A percentile compares a stretch with the other conserved stretches of the same genome.
These are phyloP conservation scores for Psilocybe azurescens DNA, from an alignment of 768 basidiomycete species.

Conservation along the genomic window DNA sequence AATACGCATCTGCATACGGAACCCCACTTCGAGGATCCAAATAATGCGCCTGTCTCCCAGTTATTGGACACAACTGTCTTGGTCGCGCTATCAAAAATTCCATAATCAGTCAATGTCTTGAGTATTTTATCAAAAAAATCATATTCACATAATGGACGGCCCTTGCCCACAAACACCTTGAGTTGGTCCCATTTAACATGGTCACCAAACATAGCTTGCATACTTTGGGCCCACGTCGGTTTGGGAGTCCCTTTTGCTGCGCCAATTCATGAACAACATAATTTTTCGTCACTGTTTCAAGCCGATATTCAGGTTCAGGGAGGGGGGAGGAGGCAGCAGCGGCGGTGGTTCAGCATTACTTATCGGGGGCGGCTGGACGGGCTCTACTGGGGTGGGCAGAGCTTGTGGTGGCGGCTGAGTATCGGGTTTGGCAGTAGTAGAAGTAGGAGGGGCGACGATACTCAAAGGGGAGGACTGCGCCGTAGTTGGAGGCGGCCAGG, in stretches of 20 bases:
- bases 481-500: conserved; percentile 24
- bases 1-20: conserved; percentile 75
- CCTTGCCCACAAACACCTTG: conserved; percentile 66
- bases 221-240: conserved; percentile 73
- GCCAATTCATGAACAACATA: conserved; percentile 72
- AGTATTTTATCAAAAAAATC: not conserved
- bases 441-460: not conserved
- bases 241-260: conserved; percentile 51
- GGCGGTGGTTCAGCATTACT: not conserved
- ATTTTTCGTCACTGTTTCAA: conserved; percentile 64
- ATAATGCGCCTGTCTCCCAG: conserved; percentile 79
- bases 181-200: conserved; percentile 83
- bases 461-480: conserved; percentile 1
- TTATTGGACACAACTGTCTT: conserved; percentile 72
- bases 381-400: not conserved
- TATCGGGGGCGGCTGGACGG: conserved; percentile 9
- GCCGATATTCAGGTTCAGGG: conserved; percentile 39
- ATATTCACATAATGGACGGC: conserved; percentile 64
- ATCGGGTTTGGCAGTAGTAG: not conserved
- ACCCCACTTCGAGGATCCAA: conserved; percentile 80
- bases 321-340: conserved; percentile 15
- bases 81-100: conserved; percentile 58
- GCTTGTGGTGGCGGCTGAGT: conserved; percentile 1
- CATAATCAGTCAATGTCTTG: not conserved
- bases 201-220: conserved; percentile 84